Conservation (phyloP, 345 rosid genomes). For the Salix udensis region DNA sequence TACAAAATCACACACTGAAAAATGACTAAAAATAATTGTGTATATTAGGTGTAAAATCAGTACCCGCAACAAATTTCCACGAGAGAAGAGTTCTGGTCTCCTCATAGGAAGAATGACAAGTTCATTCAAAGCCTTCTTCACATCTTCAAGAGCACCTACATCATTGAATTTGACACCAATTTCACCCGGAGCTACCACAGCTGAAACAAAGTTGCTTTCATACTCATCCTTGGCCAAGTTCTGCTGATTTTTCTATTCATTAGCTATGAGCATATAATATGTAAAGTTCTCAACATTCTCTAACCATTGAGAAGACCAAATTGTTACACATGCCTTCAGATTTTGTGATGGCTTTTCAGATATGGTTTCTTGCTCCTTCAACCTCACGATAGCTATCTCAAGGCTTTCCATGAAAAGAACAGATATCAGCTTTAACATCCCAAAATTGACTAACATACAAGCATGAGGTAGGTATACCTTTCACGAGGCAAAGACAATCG, state of each 20-base stretch:
- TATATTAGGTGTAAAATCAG: slow-evolving; percentile 9
- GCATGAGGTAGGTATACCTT: slow-evolving; percentile 45
- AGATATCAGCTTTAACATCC: slow-evolving; percentile 21
- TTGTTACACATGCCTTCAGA: slow-evolving; percentile 57
- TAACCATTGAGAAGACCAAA: slow-evolving; percentile 5
- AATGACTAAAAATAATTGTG: neutral
- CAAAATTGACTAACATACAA: neutral
- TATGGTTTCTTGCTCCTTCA: slow-evolving; percentile 72
- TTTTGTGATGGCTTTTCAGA: slow-evolving; percentile 64
- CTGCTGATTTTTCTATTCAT: slow-evolving; percentile 39
- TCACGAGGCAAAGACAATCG: slow-evolving; percentile 70
- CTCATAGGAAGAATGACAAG: slow-evolving; percentile 99
- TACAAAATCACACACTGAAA: slow-evolving; percentile 9
- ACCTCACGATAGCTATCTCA: slow-evolving; percentile 71
- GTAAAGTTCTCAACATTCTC: slow-evolving; percentile 10
- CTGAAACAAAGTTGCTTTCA: slow-evolving; percentile 80
- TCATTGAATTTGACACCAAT: slow-evolving; percentile 91
- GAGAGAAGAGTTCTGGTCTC: slow-evolving; percentile 90
- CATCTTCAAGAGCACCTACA: slow-evolving; percentile 95
- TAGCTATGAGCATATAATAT: slow-evolving; percentile 15
- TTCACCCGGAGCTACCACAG: slow-evolving; percentile 92
- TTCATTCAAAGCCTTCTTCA: slow-evolving; percentile 85
- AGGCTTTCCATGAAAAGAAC: slow-evolving; percentile 54
- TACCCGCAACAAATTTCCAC: slow-evolving; percentile 90
- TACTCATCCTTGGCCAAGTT: slow-evolving; percentile 85